phyloP scores from a whole-genome alignment of 2,329 filamentous ascomycete species.

The Hymenoscyphus linearis region DNA sequence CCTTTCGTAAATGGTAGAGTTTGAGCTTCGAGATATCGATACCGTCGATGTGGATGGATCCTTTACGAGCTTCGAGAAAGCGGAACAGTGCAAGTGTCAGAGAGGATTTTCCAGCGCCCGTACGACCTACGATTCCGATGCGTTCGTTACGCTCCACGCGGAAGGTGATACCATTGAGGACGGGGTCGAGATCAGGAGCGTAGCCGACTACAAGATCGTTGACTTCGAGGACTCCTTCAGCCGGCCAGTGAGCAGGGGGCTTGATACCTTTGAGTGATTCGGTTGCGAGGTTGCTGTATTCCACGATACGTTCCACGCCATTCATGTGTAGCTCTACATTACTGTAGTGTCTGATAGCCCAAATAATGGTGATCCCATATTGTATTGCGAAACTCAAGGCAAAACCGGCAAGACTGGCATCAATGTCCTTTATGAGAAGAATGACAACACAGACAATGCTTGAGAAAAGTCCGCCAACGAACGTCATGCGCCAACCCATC shows the following conservation, averaged over 20 bases:
- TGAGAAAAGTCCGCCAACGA: constrained; percentile 65
- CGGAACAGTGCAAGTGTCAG: constrained; percentile 74
- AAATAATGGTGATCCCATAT: constrained; percentile 59
- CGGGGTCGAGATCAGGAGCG: constrained; percentile 63
- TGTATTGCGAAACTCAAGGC: constrained; percentile 69
- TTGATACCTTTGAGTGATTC: constrained; percentile 58
- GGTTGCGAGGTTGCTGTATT: constrained; percentile 65
- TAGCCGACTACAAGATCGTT: constrained; percentile 67
- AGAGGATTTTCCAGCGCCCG: constrained; percentile 92
- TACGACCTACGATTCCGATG: constrained; percentile 74
- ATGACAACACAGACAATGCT: constrained; percentile 60
- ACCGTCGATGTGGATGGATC: constrained; percentile 65
- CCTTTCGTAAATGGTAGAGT: constrained; percentile 64
- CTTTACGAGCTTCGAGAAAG: constrained; percentile 64
- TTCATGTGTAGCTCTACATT: constrained; percentile 76
- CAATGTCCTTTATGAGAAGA: constrained; percentile 54
- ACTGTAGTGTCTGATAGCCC: constrained; percentile 62
- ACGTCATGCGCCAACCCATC: constrained; percentile 67
- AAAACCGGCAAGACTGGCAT: constrained; percentile 69
- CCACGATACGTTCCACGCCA: constrained; percentile 67
- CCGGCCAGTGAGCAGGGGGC: constrained; percentile 70
- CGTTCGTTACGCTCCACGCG: constrained; percentile 61
- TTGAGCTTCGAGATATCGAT: constrained; percentile 68
- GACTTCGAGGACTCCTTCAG: constrained; percentile 68
- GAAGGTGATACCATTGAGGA: constrained; percentile 66